Conservation (phyloP, 345 rosid species). For the Toxicodendron radicans region DNA sequence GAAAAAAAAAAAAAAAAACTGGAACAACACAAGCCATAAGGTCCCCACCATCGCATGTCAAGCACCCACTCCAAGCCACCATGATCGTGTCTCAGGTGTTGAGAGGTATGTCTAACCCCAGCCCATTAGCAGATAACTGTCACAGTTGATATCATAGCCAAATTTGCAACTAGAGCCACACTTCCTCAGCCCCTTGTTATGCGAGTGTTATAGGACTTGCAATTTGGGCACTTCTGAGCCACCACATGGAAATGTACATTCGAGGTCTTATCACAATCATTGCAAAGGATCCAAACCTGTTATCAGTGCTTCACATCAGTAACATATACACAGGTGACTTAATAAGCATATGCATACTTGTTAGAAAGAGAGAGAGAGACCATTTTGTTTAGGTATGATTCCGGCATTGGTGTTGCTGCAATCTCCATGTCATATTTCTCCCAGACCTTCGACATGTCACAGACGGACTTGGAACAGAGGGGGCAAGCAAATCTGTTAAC, state of each 20-base stretch:
- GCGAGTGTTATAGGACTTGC: slow-evolving; percentile 89
- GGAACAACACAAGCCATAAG: neutral
- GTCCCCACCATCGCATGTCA: neutral
- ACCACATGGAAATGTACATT: slow-evolving; percentile 68
- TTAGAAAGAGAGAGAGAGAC: slow-evolving; percentile 22
- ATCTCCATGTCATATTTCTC: slow-evolving; percentile 82
- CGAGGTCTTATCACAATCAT: slow-evolving; percentile 68
- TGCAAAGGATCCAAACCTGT: slow-evolving; percentile 88
- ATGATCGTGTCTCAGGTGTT: too few relatives aligned
- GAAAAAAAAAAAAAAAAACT: neutral
- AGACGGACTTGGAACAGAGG: slow-evolving; percentile 81
- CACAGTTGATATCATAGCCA: neutral
- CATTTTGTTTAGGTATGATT: slow-evolving; percentile 57
- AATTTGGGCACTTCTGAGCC: slow-evolving; percentile 72
- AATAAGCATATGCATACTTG: neutral
- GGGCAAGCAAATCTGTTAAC: slow-evolving; percentile 77
- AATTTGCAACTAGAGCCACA: neutral
- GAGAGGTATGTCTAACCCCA: neutral
- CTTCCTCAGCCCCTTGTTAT: slow-evolving; percentile 46
- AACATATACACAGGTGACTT: neutral
- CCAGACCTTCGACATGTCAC: slow-evolving; percentile 94
- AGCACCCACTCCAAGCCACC: neutral
- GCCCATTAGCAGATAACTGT: neutral
- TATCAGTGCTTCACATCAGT: neutral
- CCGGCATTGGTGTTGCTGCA: slow-evolving; percentile 86